phyloP scores from a whole-genome alignment of 441 rosid species.

The Populus tomentosa region DNA sequence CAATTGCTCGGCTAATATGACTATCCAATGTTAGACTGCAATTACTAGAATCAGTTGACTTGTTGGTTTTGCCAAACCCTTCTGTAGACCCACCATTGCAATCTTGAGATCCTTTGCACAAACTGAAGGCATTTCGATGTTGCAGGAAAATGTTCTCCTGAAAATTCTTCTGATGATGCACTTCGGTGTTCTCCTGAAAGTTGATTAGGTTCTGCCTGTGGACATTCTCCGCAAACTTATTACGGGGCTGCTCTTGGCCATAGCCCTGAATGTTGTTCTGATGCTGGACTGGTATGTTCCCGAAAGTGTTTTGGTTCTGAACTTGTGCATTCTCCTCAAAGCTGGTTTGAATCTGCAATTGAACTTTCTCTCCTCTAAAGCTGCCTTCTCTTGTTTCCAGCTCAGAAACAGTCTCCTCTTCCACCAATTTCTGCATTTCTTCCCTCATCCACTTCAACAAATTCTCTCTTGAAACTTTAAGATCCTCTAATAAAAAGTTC shows the following conservation, averaged over 20 bases:
- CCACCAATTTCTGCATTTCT: conserved; percentile 42
- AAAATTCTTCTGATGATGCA: conserved; percentile 11
- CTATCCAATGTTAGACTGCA: conserved; percentile 14
- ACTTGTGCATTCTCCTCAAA: conserved; percentile 13
- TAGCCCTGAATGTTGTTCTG: conserved; percentile 11
- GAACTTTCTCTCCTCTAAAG: conserved; percentile 19
- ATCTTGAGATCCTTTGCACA: conserved; percentile 10
- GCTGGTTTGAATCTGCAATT: conserved; percentile 14
- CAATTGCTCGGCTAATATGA: conserved; percentile 23
- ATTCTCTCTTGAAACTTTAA: conserved; percentile 38
- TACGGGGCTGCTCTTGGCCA: conserved; percentile 11
- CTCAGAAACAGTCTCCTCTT: conserved; percentile 22
- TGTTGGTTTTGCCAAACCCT: conserved; percentile 14
- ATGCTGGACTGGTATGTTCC: conserved; percentile 17
- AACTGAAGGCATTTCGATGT: conserved; percentile 7
- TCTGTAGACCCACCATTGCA: conserved; percentile 11
- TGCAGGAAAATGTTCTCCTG: conserved; percentile 16
- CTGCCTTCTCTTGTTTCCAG: conserved; percentile 17
- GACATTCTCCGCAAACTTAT: conserved; percentile 11
- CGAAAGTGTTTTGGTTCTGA: conserved; percentile 16
- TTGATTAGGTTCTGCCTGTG: conserved; percentile 12
- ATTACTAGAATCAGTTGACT: conserved; percentile 11
- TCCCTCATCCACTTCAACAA: conserved; percentile 51
- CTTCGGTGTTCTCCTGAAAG: conserved; percentile 17
- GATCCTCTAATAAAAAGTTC: conserved; percentile 49